Evolutionary conservation across 2,329 filamentous ascomycete species (phyloP).

Genomic region (Pseudogymnoascus sp.): DNA sequence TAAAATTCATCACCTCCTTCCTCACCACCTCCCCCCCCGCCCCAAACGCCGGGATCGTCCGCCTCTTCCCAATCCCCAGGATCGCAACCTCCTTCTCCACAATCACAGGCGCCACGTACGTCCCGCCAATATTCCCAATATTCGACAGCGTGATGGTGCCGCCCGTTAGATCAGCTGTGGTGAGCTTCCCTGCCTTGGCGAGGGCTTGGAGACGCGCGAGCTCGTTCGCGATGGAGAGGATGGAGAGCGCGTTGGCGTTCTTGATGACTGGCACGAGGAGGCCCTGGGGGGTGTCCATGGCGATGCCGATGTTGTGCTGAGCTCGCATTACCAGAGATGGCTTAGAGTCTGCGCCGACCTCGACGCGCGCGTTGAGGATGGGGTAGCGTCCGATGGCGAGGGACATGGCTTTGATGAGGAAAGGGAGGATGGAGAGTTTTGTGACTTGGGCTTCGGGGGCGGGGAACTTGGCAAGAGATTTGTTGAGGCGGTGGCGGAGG

Average conservation of each 20-base stretch:
- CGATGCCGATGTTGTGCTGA: conserved; percentile 90
- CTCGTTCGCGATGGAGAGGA: conserved; percentile 71
- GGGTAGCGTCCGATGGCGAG: conserved; percentile 75
- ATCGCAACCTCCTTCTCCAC: conserved; percentile 89
- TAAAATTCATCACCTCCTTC: conserved; percentile 80
- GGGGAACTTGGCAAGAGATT: conserved; percentile 38
- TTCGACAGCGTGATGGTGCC: conserved; percentile 96
- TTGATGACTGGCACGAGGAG: conserved; percentile 88
- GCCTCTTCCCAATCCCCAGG: conserved; percentile 76
- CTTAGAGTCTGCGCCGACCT: conserved; percentile 49
- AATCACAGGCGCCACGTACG: conserved; percentile 84
- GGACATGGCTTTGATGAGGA: conserved; percentile 93
- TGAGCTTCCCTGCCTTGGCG: conserved; percentile 67
- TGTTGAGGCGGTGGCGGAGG: conserved; percentile 70
- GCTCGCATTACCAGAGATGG: conserved; percentile 71
- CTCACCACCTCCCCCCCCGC: conserved; percentile 50
- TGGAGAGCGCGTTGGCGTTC: conserved; percentile 69
- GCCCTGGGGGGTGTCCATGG: conserved; percentile 85
- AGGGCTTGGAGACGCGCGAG: conserved; percentile 65
- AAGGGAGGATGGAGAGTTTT: conserved; percentile 84
- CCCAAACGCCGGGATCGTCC: conserved; percentile 71
- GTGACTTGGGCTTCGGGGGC: conserved; percentile 34
- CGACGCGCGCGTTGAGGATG: conserved; percentile 78
- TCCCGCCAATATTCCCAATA: conserved; percentile 90
- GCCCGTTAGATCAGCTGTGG: conserved; percentile 66